Conservation (phyloP, 805 yeast species). For the Saturnispora dispora region DNA sequence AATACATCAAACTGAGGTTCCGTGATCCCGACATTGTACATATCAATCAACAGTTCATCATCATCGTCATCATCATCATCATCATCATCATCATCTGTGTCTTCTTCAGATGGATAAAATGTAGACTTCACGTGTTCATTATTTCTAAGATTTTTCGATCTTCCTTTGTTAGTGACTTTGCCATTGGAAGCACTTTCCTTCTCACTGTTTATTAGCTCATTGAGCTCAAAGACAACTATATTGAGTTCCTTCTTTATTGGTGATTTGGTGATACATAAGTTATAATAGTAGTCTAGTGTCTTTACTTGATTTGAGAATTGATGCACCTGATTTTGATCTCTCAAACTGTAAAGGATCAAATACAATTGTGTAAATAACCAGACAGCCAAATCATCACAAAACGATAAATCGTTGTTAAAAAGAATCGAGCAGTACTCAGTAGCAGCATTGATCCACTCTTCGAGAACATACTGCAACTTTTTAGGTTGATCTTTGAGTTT, state of each 20-base stretch:
- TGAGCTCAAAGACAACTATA: background rate
- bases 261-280: background rate
- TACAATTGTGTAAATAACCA: background rate
- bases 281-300: background rate
- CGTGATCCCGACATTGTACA: background rate
- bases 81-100: slow-evolving; percentile 15
- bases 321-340: background rate
- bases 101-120: slow-evolving; percentile 14
- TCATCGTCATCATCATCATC: slow-evolving; percentile 19
- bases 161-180: background rate
- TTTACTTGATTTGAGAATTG: background rate
- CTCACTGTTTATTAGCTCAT: background rate
- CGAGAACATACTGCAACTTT: background rate
- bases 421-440: background rate
- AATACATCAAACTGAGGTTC: background rate
- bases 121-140: background rate
- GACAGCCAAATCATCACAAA: slow-evolving; percentile 6
- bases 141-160: background rate
- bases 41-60: slow-evolving; percentile 5
- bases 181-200: background rate
- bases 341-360: background rate
- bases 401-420: slow-evolving; percentile 1
- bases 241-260: background rate
- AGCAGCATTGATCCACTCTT: slow-evolving; percentile 1
- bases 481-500: background rate